Evolutionary conservation across 73 alveolate species (phyloP), one percentile per base, ranked within the genome.

Genomic region (Effrenium voratum): DNA sequence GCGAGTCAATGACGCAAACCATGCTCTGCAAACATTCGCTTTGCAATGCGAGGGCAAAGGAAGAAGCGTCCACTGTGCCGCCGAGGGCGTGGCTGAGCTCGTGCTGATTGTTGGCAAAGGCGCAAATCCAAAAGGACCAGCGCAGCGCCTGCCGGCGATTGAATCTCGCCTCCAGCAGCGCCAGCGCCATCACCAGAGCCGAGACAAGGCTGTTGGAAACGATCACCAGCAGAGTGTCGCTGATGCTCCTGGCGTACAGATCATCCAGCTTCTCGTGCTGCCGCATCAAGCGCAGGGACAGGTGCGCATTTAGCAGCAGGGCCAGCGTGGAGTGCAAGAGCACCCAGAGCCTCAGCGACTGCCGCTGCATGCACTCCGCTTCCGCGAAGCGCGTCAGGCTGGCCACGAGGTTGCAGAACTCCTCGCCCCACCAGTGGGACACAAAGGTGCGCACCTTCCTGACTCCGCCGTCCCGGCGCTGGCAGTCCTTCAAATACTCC

Each of bases 371-470:
- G 55, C 93, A 83, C 55, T 83, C 76, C 40, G 79, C 57, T 55
- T 55, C 76, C 1, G 93, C 93, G n/a, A 52, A 83, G 3, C 52
- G 8, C 49, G 26, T 52, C 47, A 83, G 38, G 79, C 57, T 83
- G 5, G 79, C 12, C 32, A 83, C 16, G 26, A 55, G 49, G 16
- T 83, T 83, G 93, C 79, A 36, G 93, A 83, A 83, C 79, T 83
- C 93, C 76, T 83, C 93, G 41, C 93, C 93, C 93, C 93, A 83
- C 93, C 93, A 83, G 52, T 83, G 93, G 32, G 93, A 83, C 38
- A 83, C 93, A 83, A 83, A 83, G 40, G 93, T 83, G 36, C 49
- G 79, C 38, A 83, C 93, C 3, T 22, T 83, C 52, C 79, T 83
- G 76, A 49, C 93, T 4, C 93, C 76, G 36, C 41, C 52, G 38